phyloP scores from a whole-genome alignment of 805 yeast species.

The Komagataella ulmi region DNA sequence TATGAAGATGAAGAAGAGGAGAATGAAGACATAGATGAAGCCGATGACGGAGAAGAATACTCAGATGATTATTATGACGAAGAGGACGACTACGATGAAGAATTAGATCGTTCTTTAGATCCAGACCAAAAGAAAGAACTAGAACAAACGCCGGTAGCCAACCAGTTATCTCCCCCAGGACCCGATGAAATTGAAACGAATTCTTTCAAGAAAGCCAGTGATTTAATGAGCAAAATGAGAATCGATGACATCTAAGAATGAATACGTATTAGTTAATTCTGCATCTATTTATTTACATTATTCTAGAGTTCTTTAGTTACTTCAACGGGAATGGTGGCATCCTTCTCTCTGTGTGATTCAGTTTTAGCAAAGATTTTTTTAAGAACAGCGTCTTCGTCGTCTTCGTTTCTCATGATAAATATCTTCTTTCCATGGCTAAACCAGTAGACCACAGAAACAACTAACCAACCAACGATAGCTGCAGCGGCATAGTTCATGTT shows the following conservation, averaged over 20 bases:
- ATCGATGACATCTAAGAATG: background rate
- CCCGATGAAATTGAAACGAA: background rate
- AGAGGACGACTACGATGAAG: constrained; percentile 2
- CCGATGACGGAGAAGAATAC: background rate
- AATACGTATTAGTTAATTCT: background rate
- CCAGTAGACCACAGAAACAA: constrained; percentile 41
- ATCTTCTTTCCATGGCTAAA: constrained; percentile 18
- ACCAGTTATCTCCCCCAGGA: background rate
- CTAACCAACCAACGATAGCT: constrained; percentile 32
- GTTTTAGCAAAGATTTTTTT: background rate
- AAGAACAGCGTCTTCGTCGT: background rate
- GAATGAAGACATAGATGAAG: background rate
- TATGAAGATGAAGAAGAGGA: constrained; percentile 1
- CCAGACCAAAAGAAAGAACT: background rate
- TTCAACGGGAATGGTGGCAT: background rate
- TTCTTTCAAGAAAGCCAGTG: background rate
- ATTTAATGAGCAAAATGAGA: background rate
- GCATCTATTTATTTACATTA: background rate
- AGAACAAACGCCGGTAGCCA: background rate
- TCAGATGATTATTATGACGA: constrained; percentile 1
- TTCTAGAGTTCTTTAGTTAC: background rate
- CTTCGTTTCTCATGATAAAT: constrained; percentile 6
- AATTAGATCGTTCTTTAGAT: background rate
- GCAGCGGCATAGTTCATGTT: constrained; percentile 59
- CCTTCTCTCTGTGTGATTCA: background rate